Evolutionary conservation across 2,329 filamentous ascomycete genomes (phyloP), one percentile per base, ranked within the genome.

Genomic region (Sarocladiaceae sp.): DNA sequence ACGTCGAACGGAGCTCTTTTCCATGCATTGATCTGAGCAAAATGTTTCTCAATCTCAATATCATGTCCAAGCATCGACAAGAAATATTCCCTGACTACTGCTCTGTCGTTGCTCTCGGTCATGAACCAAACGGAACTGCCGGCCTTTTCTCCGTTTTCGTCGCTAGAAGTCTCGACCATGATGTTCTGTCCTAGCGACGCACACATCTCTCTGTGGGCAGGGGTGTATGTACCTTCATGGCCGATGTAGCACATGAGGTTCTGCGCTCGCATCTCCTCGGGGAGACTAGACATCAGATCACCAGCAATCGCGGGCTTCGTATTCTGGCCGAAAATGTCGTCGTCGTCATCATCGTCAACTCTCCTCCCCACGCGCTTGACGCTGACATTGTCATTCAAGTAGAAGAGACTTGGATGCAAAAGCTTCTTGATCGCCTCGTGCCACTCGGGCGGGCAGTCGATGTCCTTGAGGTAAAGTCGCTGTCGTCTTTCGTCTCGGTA

Each of bases 171-270:
- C 52, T 96, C 88, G 2, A 98, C 89, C 93, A 98, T 97, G 54
- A 98, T 91, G 58, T 98, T 98, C 53, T 98, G 93, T 0, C 93
- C 91, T 11, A 97, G 68, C 27, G 86, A 95, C 11, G 88, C 93
- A 63, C 93, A 98, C 93, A 98, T 98, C 62, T 98, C 93, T 52
- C 88, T 81, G 65, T 98, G 93, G 1, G 90, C 83, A 9, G 93
- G 91, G 0, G 93, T 98, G 58, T 91, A 97, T 1, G 93, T 98
- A 5, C 93, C 93, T 67, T 98, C 93, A 56, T 97, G 91, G 0
- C 93, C 93, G 55, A 97, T 84, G 57, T 98, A 98, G 61, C 91
- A 97, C 93, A 96, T 96, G 53, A 98, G 73, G 51, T 98, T 98
- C 58, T 95, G 83, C 1, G 93, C 93, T 40, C 89, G 83, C 88